Evolutionary conservation across 176 grass and related monocot species (phyloP).

Genomic region (Tuctoria greenei): DNA sequence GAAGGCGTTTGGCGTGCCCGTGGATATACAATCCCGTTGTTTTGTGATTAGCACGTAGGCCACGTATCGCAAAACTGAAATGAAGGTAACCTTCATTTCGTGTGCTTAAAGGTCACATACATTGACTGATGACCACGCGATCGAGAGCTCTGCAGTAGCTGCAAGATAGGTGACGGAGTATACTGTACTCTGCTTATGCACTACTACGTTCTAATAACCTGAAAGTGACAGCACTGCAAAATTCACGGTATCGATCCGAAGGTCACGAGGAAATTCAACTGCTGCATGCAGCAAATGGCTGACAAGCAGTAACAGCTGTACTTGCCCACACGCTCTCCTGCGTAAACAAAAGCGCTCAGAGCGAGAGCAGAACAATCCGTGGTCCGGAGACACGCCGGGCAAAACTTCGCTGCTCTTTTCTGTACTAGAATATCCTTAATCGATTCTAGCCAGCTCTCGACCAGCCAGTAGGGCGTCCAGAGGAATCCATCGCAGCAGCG

Average conservation of each 20-base stretch:
- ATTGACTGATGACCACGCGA: neutral
- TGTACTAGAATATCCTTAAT: conserved; percentile 18
- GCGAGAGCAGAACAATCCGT: conserved; percentile 43
- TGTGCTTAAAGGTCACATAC: conserved; percentile 10
- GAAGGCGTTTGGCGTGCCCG: conserved; percentile 1
- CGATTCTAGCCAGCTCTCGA: conserved; percentile 31
- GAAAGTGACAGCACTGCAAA: neutral
- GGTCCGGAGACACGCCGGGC: conserved; percentile 39
- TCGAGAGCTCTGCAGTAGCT: neutral
- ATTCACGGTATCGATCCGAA: neutral
- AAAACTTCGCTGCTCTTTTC: conserved; percentile 22
- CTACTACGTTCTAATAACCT: neutral
- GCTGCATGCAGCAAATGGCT: neutral
- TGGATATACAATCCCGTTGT: conserved; percentile 41
- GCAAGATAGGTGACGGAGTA: neutral
- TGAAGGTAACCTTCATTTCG: neutral
- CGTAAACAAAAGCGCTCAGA: conserved; percentile 31
- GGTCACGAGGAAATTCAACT: neutral
- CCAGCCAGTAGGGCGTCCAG: conserved; percentile 21
- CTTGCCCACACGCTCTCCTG: neutral
- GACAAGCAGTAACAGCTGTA: neutral
- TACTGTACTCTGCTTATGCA: neutral
- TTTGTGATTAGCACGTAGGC: conserved; percentile 28
- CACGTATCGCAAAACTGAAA: conserved; percentile 20
- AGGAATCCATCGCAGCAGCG: conserved; percentile 17